These are phyloP conservation scores for Plasmodium blacklocki DNA, from an alignment of 169 alveolate species.

Conservation along the genomic window DNA sequence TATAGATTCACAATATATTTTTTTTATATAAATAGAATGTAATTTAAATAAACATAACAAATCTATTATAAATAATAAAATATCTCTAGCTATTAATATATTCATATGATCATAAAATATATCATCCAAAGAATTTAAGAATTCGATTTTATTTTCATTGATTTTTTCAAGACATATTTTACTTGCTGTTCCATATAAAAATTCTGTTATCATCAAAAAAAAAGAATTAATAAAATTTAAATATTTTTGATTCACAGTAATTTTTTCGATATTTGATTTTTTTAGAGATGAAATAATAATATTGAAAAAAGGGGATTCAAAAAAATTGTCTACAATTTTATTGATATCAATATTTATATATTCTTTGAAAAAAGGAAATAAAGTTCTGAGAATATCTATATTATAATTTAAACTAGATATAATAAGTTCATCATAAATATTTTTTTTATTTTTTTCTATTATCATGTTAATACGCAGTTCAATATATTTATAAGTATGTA, in stretches of 20 bases:
- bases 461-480: conserved; percentile 56
- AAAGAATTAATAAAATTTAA: conserved; percentile 61
- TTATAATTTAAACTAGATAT: conserved; percentile 59
- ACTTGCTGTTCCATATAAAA: conserved; percentile 41
- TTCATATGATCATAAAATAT: conserved; percentile 68
- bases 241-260: conserved; percentile 34
- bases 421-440: conserved; percentile 56
- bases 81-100: conserved; percentile 63
- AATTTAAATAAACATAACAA: conserved; percentile 68
- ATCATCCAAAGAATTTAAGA: conserved; percentile 10
- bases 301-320: conserved; percentile 46
- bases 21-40: conserved; percentile 64
- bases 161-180: conserved; percentile 37
- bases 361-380: conserved; percentile 74
- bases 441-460: conserved; percentile 11
- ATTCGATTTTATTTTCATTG: conserved; percentile 51
- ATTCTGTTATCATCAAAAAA: conserved; percentile 69
- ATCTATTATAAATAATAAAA: conserved; percentile 57
- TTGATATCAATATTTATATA: conserved; percentile 52
- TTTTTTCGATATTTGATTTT: conserved; percentile 38
- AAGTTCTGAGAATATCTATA: conserved; percentile 34
- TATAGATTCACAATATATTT: conserved; percentile 45
- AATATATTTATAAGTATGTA: conserved; percentile 50
- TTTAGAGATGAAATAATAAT: conserved; percentile 48
- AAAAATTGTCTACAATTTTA: conserved; percentile 61